Conservation (phyloP, 192 early-diverging fungal species). For the Backusella liffmaniae region DNA sequence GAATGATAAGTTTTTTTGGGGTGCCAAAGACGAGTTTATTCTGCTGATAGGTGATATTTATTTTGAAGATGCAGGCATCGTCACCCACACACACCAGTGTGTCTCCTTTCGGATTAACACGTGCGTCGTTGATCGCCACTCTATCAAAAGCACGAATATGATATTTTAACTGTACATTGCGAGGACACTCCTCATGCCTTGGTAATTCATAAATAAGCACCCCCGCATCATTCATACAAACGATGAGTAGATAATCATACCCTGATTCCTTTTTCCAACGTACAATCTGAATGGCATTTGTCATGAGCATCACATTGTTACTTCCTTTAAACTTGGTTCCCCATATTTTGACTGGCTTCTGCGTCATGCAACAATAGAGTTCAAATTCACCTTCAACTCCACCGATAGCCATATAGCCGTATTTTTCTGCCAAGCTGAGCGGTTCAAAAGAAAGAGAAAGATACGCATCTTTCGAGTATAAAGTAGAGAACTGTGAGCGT, state of each 20-base stretch:
- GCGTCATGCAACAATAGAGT: constrained; percentile 41
- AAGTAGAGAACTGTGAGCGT: constrained; percentile 16
- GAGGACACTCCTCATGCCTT: constrained; percentile 22
- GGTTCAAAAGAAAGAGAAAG: constrained; percentile 38
- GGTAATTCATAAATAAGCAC: constrained; percentile 32
- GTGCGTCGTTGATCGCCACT: constrained; percentile 45
- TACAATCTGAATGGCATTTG: constrained; percentile 32
- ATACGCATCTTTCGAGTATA: constrained; percentile 16
- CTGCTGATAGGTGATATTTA: background rate
- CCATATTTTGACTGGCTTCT: constrained; percentile 32
- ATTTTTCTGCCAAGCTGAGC: constrained; percentile 43
- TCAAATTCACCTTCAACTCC: constrained; percentile 35
- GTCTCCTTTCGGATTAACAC: constrained; percentile 46
- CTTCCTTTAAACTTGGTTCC: constrained; percentile 33
- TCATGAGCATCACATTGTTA: constrained; percentile 27
- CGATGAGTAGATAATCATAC: constrained; percentile 22
- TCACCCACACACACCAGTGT: constrained; percentile 49
- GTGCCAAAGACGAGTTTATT: background rate
- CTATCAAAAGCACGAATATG: constrained; percentile 30
- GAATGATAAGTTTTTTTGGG: constrained; percentile 6
- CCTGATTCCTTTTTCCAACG: constrained; percentile 14
- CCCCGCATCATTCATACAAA: constrained; percentile 37
- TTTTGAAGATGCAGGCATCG: constrained; percentile 16
- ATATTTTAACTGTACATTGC: background rate
- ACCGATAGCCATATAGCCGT: constrained; percentile 50